A percentile compares a stretch with the other conserved stretches of the same genome.
These are phyloP conservation scores for Starmera quercuum DNA, from an alignment of 805 yeast genomes.

Conservation along the genomic window DNA sequence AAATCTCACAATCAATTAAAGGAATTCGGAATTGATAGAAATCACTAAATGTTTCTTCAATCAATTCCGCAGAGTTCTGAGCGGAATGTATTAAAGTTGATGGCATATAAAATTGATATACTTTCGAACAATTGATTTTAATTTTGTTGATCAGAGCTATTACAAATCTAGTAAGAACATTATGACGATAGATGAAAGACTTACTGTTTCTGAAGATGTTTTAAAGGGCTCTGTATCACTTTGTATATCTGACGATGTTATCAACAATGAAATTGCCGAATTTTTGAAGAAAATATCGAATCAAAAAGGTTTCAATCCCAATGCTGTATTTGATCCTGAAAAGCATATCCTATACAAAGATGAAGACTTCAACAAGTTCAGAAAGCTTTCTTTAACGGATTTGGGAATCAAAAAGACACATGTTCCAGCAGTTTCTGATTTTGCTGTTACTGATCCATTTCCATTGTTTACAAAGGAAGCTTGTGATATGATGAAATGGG, in stretches of 20 bases:
- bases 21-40: no score
- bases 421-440: conserved; percentile 35
- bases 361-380: conserved; percentile 17
- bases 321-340: conserved; percentile 24
- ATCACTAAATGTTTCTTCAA: no score
- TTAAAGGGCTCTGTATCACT: neutral
- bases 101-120: no score
- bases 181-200: neutral
- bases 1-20: no score
- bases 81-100: no score
- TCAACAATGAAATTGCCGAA: conserved; percentile 4
- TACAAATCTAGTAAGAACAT: no score
- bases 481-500: conserved; percentile 42
- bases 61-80: no score
- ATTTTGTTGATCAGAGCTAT: no score
- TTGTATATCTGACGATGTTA: neutral
- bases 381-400: conserved; percentile 35
- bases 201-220: neutral
- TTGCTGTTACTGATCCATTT: conserved; percentile 48
- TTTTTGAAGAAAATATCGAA: conserved; percentile 13
- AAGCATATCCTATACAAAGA: conserved; percentile 26
- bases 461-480: conserved; percentile 51
- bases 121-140: no score
- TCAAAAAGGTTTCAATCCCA: conserved; percentile 10
- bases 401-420: conserved; percentile 28